Percentiles rank a stretch among this genome's conserved stretches.
These are phyloP conservation scores for Eucalyptus curtisii DNA, from an alignment of 345 rosid species.

Conservation along the genomic window DNA sequence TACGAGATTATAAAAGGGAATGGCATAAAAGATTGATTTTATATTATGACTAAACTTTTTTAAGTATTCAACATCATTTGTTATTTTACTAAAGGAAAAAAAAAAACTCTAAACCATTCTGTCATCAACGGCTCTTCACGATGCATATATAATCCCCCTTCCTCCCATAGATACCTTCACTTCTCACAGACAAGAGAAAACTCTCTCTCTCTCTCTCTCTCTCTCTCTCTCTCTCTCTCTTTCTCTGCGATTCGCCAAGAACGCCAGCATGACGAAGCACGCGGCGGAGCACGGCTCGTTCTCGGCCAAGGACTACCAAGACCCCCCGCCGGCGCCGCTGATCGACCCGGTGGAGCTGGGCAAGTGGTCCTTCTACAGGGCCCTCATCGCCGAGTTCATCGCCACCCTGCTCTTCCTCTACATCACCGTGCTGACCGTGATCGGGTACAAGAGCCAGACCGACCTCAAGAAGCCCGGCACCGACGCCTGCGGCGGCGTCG, in stretches of 20 bases:
- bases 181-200: background rate
- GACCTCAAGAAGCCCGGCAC: background rate
- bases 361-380: constrained; percentile 11
- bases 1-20: background rate
- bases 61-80: background rate
- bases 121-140: background rate
- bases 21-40: background rate
- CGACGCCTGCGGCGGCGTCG: constrained; percentile 5
- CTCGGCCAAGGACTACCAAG: constrained; percentile 6
- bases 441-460: constrained; percentile 6
- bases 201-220: background rate
- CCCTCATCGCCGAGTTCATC: constrained; percentile 14
- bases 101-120: background rate
- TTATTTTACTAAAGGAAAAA: background rate
- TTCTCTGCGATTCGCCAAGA: background rate
- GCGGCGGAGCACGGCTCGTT: constrained; percentile 1
- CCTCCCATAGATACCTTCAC: background rate
- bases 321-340: constrained; percentile 10
- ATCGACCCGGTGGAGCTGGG: constrained; percentile 3
- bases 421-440: constrained; percentile 4
- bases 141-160: background rate
- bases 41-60: background rate
- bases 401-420: constrained; percentile 14
- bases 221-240: background rate
- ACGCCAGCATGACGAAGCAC: background rate